A percentile compares a stretch with the other conserved stretches of the same genome.
These are phyloP conservation scores for Colletotrichum sp. DNA, from an alignment of 2,329 filamentous ascomycete genomes.

Conservation along the genomic window DNA sequence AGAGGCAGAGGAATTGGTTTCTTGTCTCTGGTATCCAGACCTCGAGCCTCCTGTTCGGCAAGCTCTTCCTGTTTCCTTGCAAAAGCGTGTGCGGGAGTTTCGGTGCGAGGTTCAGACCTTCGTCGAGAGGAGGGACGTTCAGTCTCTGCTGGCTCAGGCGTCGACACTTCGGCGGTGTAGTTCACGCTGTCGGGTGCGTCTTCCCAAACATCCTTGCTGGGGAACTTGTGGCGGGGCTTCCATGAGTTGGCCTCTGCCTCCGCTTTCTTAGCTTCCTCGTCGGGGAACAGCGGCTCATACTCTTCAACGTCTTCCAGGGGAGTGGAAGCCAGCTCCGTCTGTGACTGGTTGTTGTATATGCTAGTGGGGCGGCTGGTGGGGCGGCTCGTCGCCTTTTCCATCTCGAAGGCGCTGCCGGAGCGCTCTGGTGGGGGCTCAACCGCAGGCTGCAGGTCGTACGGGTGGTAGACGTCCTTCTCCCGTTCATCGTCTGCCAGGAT, in stretches of 20 bases:
- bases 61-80: slow-evolving; percentile 69
- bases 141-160: slow-evolving; percentile 63
- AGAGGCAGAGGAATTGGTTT: slow-evolving; percentile 32
- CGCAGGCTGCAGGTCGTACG: slow-evolving; percentile 77
- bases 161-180: slow-evolving; percentile 81
- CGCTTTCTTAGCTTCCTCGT: slow-evolving; percentile 58
- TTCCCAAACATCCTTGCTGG: slow-evolving; percentile 97
- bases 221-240: slow-evolving; percentile 74
- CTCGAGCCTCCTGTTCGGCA: slow-evolving; percentile 60
- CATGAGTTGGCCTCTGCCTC: slow-evolving; percentile 47
- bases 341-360: slow-evolving; percentile 61
- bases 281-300: slow-evolving; percentile 93
- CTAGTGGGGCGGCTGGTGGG: slow-evolving; percentile 69
- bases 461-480: slow-evolving; percentile 68
- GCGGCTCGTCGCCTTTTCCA: slow-evolving; percentile 63
- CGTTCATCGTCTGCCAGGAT: slow-evolving; percentile 92
- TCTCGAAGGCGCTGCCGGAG: slow-evolving; percentile 63
- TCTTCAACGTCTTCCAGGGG: slow-evolving; percentile 89
- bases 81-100: slow-evolving; percentile 67
- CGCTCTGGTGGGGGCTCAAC: slow-evolving; percentile 76
- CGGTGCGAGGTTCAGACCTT: slow-evolving; percentile 29
- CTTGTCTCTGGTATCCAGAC: slow-evolving; percentile 53
- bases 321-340: slow-evolving; percentile 63
- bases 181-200: slow-evolving; percentile 88
- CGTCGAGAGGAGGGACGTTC: slow-evolving; percentile 38